Conservation (phyloP, 345 rosid genomes). For the Salix caprea region DNA sequence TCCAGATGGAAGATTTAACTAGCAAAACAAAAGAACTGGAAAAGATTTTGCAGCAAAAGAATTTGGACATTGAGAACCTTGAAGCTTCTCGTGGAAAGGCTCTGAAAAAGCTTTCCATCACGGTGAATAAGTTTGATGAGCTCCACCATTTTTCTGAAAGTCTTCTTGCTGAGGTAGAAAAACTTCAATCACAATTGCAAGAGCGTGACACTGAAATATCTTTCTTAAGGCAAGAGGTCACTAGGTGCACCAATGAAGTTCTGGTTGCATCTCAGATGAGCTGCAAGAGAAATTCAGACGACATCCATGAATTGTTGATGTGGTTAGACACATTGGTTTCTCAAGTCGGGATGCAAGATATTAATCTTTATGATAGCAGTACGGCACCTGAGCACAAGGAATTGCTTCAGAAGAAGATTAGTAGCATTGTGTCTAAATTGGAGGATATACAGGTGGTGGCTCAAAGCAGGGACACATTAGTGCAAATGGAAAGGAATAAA, state of each 20-base stretch:
- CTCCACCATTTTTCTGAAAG: slow-evolving; percentile 83
- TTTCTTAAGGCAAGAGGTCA: slow-evolving; percentile 94
- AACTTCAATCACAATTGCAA: slow-evolving; percentile 75
- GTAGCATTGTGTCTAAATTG: slow-evolving; percentile 51
- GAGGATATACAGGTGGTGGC: slow-evolving; percentile 48
- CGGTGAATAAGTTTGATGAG: slow-evolving; percentile 86
- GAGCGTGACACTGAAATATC: slow-evolving; percentile 90
- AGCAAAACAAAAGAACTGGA: slow-evolving; percentile 58
- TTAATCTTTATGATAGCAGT: slow-evolving; percentile 35
- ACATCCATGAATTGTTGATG: slow-evolving; percentile 47
- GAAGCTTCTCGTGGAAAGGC: slow-evolving; percentile 79
- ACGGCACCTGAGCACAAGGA: slow-evolving; percentile 53
- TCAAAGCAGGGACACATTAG: slow-evolving; percentile 54
- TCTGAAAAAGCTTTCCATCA: slow-evolving; percentile 73
- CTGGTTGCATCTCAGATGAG: slow-evolving; percentile 66
- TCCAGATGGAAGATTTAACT: slow-evolving; percentile 74
- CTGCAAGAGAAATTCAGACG: slow-evolving; percentile 50
- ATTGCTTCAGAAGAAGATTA: slow-evolving; percentile 51
- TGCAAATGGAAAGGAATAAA: slow-evolving; percentile 66
- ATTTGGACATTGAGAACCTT: slow-evolving; percentile 59
- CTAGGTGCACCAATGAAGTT: slow-evolving; percentile 85
- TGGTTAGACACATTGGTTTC: slow-evolving; percentile 61
- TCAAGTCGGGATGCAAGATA: slow-evolving; percentile 37
- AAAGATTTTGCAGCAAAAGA: slow-evolving; percentile 55
- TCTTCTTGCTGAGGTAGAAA: slow-evolving; percentile 80